Base-by-base conservation (phyloP, 345 rosid genomes). In the Atalantia buxifolia region DNA sequence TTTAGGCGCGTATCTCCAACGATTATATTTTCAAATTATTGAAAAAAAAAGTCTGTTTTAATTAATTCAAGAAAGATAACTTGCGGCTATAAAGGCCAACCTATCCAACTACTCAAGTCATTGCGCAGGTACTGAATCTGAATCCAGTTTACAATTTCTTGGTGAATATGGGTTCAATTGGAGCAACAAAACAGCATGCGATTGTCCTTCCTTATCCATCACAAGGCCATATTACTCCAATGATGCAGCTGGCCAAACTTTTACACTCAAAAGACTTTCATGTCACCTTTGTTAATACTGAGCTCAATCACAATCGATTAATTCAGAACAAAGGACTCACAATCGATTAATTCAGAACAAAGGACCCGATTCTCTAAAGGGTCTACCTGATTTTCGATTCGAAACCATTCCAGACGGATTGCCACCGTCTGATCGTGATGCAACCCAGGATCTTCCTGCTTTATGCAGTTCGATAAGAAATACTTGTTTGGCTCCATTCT, bases 371-470 rank as follows among this genome's bases (percentile, higher is more conserved):
- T 42, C 81, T 0, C 50, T 83, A 6, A 31, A 31, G 33, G 33
- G 33, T 31, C 33, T 31, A 31, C 33, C 33, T 3, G 33, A 79
- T 67, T 88, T 88, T 70, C 35, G 65, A 10, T 86, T 86, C 13
- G 77, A 84, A 36, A 31, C 83, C 22, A 82, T 85, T 14, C 83
- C 86, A 0, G 86, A 87, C 4, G 87, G 85, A 1, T n/a, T 86
- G 72, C 83, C 84, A 0, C 74, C 56, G 2, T 78, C 84, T 0
- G 85, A 81, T 53, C 53, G 57, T 0, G 83, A 88, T 8, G 83
- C 83, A 31, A 80, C 83, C 0, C 87, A 81, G 55, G 82, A 72
- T 2, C 9, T 81, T 38, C 78, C 82, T 0, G 48, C 63, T 0
- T 48, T 84, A 0, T 67, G 78, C 2, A 79, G 77, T 74, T 81